Percentiles rank a stretch among this genome's conserved stretches.
These are phyloP conservation scores for Nakazawaea laoshanensis DNA, from an alignment of 805 yeast genomes.

Conservation along the genomic window DNA sequence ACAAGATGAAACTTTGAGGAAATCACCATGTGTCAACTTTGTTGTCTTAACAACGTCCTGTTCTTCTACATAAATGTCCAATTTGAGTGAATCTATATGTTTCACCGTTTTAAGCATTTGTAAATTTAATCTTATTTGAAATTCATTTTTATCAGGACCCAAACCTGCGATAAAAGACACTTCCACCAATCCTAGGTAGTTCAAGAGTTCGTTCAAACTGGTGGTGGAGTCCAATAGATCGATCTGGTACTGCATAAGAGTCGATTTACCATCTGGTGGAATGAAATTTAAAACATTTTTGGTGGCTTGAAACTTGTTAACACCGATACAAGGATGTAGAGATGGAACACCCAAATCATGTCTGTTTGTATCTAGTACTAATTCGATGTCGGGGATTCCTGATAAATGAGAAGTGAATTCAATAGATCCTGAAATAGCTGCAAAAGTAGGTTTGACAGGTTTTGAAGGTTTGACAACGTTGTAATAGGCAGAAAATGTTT, in stretches of 20 bases:
- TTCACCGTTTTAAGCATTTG: slow-evolving; percentile 35
- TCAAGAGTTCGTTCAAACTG: slow-evolving; percentile 14
- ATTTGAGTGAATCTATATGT: slow-evolving; percentile 35
- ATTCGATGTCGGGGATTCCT: slow-evolving; percentile 66
- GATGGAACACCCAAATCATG: slow-evolving; percentile 47
- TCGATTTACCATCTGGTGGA: slow-evolving; percentile 82
- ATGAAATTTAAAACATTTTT: slow-evolving; percentile 49
- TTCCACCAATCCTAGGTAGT: slow-evolving; percentile 42
- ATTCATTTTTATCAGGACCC: slow-evolving; percentile 46
- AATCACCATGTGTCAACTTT: slow-evolving; percentile 73
- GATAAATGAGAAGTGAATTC: slow-evolving; percentile 61
- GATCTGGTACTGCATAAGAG: slow-evolving; percentile 54
- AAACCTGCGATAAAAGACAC: slow-evolving; percentile 46
- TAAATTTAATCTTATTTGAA: slow-evolving; percentile 49
- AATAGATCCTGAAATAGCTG: slow-evolving; percentile 55
- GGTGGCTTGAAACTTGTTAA: slow-evolving; percentile 37
- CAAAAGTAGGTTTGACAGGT: slow-evolving; percentile 32
- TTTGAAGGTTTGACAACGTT: slow-evolving; percentile 16
- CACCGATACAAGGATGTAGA: slow-evolving; percentile 64
- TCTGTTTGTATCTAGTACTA: slow-evolving; percentile 40
- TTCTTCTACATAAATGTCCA: slow-evolving; percentile 24
- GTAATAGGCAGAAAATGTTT: slow-evolving; percentile 14
- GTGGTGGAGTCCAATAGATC: slow-evolving; percentile 31
- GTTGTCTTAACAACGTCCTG: slow-evolving; percentile 38
- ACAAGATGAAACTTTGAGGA: slow-evolving; percentile 40